phyloP scores from a whole-genome alignment of 805 yeast species.

The Yarrowia sp. region DNA sequence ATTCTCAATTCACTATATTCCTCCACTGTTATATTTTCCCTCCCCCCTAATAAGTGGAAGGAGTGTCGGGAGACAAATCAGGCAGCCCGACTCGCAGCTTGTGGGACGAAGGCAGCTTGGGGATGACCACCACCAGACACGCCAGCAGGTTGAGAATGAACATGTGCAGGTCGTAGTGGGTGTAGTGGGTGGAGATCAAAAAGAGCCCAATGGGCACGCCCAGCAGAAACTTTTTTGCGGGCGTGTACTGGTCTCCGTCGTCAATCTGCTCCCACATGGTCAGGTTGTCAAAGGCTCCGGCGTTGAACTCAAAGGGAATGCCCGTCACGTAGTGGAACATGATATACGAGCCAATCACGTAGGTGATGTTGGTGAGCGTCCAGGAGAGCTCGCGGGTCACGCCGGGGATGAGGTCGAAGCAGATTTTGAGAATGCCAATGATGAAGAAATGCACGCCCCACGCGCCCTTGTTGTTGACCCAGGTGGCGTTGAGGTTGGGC shows the following conservation, averaged over 20 bases:
- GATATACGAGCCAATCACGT: constrained; percentile 85
- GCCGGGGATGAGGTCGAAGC: constrained; percentile 79
- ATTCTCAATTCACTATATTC: constrained; percentile 6
- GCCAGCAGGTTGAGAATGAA: constrained; percentile 78
- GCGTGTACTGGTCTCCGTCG: constrained; percentile 95
- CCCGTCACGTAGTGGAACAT: constrained; percentile 98
- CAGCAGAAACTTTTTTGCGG: constrained; percentile 87
- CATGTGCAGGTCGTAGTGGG: constrained; percentile 74
- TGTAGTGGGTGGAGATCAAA: constrained; percentile 83
- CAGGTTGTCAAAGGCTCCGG: constrained; percentile 91
- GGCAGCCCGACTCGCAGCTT: constrained; percentile 39
- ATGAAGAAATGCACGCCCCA: constrained; percentile 91
- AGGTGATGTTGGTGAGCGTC: constrained; percentile 89
- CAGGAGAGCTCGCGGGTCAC: constrained; percentile 80
- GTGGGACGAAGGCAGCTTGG: constrained; percentile 68
- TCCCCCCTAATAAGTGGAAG: constrained; percentile 15
- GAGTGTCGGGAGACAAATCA: constrained; percentile 27
- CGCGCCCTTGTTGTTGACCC: constrained; percentile 95
- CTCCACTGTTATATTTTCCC: constrained; percentile 6
- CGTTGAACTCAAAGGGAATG: constrained; percentile 94
- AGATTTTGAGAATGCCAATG: constrained; percentile 66
- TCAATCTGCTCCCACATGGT: constrained; percentile 99
- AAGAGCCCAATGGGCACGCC: constrained; percentile 91
- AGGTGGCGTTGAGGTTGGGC: constrained; percentile 88
- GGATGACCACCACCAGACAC: constrained; percentile 83